Conservation (phyloP, 257 asterid species). For the Solanum rostratum region DNA sequence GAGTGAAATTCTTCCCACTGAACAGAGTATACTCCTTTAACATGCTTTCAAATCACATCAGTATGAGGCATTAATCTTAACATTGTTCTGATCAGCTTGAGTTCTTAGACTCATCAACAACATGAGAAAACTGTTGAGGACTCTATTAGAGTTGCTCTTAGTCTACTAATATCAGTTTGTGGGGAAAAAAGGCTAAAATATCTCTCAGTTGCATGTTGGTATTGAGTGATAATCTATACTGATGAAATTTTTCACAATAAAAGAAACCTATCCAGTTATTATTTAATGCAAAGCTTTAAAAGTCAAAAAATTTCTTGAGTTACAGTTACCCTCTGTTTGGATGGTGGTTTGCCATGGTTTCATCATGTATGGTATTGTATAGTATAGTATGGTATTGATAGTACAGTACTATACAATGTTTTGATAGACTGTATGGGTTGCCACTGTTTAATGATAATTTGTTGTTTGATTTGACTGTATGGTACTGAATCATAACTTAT, state of each 20-base stretch:
- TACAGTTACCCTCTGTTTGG: too few species aligned
- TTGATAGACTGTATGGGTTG: too few species aligned
- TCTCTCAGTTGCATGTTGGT: background rate
- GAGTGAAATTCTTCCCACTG: constrained; percentile 19
- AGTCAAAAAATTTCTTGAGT: background rate
- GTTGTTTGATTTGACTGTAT: too few species aligned
- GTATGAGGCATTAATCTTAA: background rate
- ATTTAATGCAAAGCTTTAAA: background rate
- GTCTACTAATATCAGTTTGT: background rate
- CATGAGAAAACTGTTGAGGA: background rate
- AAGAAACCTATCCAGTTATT: background rate
- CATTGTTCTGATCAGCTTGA: background rate
- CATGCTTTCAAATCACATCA: background rate
- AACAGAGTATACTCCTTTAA: background rate
- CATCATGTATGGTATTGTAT: too few species aligned
- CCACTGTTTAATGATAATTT: too few species aligned
- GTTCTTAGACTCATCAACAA: background rate
- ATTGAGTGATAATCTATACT: background rate
- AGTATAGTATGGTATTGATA: too few species aligned
- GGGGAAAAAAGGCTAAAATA: background rate
- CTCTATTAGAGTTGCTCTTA: background rate
- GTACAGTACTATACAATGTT: too few species aligned
- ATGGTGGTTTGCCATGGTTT: too few species aligned
- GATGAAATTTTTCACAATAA: background rate
- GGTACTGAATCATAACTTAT: too few species aligned